Conservation (phyloP, 1,139 yeast species). For the Pichia sp. region DNA sequence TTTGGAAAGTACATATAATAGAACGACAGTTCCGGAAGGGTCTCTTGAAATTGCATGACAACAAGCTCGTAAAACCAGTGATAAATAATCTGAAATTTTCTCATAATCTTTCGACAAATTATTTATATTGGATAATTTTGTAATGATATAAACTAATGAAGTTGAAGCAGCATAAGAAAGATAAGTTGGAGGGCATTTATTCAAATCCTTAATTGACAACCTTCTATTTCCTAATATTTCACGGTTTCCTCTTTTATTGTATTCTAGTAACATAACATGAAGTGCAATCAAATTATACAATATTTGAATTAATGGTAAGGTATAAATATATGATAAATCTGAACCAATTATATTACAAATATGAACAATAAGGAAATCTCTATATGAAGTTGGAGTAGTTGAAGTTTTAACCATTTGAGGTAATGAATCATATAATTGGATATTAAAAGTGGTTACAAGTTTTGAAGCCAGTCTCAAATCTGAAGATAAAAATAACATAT, state of each 20-base stretch:
- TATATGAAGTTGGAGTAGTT: slow-evolving; percentile 39
- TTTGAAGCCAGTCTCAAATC: slow-evolving; percentile 38
- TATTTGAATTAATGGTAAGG: slow-evolving; percentile 48
- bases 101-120: slow-evolving; percentile 35
- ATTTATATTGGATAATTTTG: slow-evolving; percentile 37
- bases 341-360: slow-evolving; percentile 37
- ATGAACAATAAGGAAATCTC: slow-evolving; percentile 59
- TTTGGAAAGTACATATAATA: slow-evolving; percentile 48
- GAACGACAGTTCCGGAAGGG: slow-evolving; percentile 48
- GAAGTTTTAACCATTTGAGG: slow-evolving; percentile 44
- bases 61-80: slow-evolving; percentile 50
- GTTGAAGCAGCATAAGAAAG: slow-evolving; percentile 58
- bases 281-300: slow-evolving; percentile 56
- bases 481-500: slow-evolving; percentile 56
- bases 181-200: slow-evolving; percentile 36
- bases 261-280: slow-evolving; percentile 23
- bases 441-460: slow-evolving; percentile 40
- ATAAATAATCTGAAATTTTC: slow-evolving; percentile 53
- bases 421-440: slow-evolving; percentile 38
- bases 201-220: slow-evolving; percentile 19
- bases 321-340: slow-evolving; percentile 33
- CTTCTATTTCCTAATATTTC: slow-evolving; percentile 22
- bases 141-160: slow-evolving; percentile 49
- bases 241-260: slow-evolving; percentile 4
- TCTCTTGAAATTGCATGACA: slow-evolving; percentile 45